Conservation (phyloP, 2,329 filamentous ascomycete genomes). For the Sphaerulina vaccinii region DNA sequence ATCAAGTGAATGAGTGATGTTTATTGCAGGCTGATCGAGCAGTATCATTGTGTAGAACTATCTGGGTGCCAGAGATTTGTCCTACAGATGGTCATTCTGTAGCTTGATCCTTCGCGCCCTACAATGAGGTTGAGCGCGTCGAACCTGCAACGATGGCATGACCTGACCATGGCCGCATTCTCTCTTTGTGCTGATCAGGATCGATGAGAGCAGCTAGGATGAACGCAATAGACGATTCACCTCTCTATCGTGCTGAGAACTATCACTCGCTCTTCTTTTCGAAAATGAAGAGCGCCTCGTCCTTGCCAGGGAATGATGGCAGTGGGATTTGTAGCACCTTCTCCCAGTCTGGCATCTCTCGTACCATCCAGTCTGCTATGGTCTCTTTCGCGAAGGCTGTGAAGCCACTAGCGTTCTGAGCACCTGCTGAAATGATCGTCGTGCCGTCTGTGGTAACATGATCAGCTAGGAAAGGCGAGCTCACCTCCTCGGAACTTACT, state of each 20-base stretch:
- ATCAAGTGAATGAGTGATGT: background rate
- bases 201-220: too few relatives aligned
- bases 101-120: too few relatives aligned
- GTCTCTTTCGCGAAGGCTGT: conserved; percentile 65
- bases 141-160: too few relatives aligned
- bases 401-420: conserved; percentile 72
- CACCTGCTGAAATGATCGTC: conserved; percentile 69
- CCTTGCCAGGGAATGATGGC: conserved; percentile 74
- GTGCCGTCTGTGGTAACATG: conserved; percentile 45
- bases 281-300: conserved; percentile 71
- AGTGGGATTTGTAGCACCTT: conserved; percentile 64
- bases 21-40: too few relatives aligned
- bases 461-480: background rate
- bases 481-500: conserved; percentile 26
- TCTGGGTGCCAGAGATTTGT: too few relatives aligned
- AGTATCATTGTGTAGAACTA: too few relatives aligned
- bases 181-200: too few relatives aligned
- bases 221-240: too few relatives aligned
- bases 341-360: conserved; percentile 57
- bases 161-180: too few relatives aligned
- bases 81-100: too few relatives aligned
- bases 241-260: background rate
- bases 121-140: too few relatives aligned
- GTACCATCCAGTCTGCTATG: conserved; percentile 65
- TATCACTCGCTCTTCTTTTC: conserved; percentile 29